Percentiles rank a stretch among this genome's conserved stretches.
phyloP scores from a whole-genome alignment of 139 green algal genomes.

The Chlorella sp. region DNA sequence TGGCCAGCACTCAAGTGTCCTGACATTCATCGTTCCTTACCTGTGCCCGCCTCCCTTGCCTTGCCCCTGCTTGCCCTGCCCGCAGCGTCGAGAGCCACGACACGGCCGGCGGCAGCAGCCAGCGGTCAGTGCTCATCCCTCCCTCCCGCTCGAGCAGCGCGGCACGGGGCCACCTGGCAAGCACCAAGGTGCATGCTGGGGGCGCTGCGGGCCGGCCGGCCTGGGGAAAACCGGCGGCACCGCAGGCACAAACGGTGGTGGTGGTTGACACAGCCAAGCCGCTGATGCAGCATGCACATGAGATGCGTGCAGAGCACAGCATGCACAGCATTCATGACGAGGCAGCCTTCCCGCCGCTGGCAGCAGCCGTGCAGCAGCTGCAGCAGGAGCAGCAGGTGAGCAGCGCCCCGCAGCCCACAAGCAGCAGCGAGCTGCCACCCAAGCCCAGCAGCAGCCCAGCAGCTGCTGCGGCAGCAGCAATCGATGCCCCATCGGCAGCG shows the following conservation, averaged over 20 bases:
- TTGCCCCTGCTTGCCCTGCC: not conserved
- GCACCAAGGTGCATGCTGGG: not conserved
- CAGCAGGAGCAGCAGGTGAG: not conserved
- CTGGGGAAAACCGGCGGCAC: not conserved
- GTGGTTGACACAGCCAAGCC: not conserved
- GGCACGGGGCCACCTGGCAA: too few species aligned
- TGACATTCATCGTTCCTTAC: not conserved
- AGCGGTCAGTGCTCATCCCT: conserved; percentile 38
- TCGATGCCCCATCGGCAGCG: not conserved
- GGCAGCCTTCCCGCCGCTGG: not conserved
- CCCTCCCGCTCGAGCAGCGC: conserved; percentile 8
- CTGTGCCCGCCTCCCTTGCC: too few species aligned
- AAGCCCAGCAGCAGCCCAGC: not conserved
- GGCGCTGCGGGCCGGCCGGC: not conserved
- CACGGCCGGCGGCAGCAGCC: conserved; percentile 24
- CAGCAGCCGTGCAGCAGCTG: not conserved
- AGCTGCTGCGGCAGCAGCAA: not conserved
- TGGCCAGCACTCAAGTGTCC: not conserved
- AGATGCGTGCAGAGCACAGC: not conserved
- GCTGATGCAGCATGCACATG: not conserved
- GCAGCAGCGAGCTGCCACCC: not conserved
- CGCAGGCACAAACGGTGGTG: not conserved
- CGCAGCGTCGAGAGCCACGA: conserved; percentile 43
- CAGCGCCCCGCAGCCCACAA: not conserved
- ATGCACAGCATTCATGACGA: not conserved